These are phyloP conservation scores for Solanum infundibuliforme DNA, from an alignment of 257 asterid species.

Conservation along the genomic window DNA sequence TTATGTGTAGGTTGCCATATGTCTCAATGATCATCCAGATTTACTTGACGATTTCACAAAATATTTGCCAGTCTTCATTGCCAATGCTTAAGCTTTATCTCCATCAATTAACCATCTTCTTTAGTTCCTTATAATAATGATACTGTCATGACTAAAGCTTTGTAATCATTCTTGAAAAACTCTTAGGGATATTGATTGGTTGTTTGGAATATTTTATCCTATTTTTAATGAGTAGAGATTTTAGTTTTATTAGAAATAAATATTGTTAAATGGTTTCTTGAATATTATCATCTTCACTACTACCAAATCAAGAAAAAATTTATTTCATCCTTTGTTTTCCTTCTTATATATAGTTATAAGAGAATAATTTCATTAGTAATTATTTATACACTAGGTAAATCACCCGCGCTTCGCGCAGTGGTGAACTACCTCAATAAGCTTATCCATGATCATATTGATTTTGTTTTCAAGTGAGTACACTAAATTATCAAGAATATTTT, in stretches of 20 bases:
- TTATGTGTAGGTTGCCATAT: constrained; percentile 57
- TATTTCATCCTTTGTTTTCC: no score
- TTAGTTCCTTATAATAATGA: neutral
- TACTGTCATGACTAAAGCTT: neutral
- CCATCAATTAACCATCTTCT: neutral
- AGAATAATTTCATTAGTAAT: no score
- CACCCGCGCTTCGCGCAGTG: no score
- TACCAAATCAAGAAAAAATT: neutral
- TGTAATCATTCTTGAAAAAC: neutral
- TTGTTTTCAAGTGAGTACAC: no score
- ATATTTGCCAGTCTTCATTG: constrained; percentile 60
- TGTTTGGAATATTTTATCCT: neutral
- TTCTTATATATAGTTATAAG: no score
- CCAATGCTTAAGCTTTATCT: constrained; percentile 25
- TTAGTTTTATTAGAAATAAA: no score
- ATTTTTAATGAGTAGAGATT: no score
- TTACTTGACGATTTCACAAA: constrained; percentile 88
- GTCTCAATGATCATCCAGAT: constrained; percentile 73
- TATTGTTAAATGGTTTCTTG: neutral
- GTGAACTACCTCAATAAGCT: no score
- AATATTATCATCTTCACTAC: neutral
- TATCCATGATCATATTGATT: no score
- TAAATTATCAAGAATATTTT: no score
- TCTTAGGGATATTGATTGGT: neutral
- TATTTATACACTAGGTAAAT: no score